Conservation (phyloP, 371 early-diverging fungal species). For the Vavraia culicis region DNA sequence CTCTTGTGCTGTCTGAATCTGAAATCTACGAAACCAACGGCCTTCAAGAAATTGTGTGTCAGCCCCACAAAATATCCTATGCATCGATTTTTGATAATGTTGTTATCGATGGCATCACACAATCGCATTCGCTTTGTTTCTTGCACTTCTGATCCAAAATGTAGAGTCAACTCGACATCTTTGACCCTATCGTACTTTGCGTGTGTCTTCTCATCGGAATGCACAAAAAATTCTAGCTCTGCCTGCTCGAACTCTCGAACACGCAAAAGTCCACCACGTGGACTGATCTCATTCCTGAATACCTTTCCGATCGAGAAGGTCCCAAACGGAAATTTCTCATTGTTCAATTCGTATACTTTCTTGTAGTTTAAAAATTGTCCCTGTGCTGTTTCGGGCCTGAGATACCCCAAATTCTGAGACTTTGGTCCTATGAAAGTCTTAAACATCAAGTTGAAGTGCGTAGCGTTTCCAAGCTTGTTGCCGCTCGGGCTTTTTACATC, state of each 20-base stretch:
- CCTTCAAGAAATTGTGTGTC: slow-evolving; percentile 66
- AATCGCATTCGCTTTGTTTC: slow-evolving; percentile 53
- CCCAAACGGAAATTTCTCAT: slow-evolving; percentile 91
- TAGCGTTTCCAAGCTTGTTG: slow-evolving; percentile 59
- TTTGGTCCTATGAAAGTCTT: slow-evolving; percentile 87
- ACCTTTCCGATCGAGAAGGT: slow-evolving; percentile 89
- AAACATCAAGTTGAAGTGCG: slow-evolving; percentile 96
- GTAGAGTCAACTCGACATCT: slow-evolving; percentile 42
- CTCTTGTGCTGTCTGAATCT: slow-evolving; percentile 95
- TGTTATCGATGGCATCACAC: slow-evolving; percentile 68
- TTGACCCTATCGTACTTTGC: slow-evolving; percentile 63
- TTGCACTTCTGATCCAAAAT: slow-evolving; percentile 50
- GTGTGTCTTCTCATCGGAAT: slow-evolving; percentile 73
- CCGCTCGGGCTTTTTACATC: slow-evolving; percentile 53
- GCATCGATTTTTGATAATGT: slow-evolving; percentile 75
- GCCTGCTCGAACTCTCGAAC: slow-evolving; percentile 97
- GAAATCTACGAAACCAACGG: slow-evolving; percentile 75
- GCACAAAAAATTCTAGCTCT: slow-evolving; percentile 96
- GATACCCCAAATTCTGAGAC: slow-evolving; percentile 55
- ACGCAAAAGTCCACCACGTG: slow-evolving; percentile 79
- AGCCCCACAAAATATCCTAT: slow-evolving; percentile 92
- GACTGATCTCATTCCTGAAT: slow-evolving; percentile 97
- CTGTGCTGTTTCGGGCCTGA: slow-evolving; percentile 98
- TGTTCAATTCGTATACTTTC: slow-evolving; percentile 78
- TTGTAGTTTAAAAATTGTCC: slow-evolving; percentile 97